Evolutionary conservation across 2,329 filamentous ascomycete genomes (phyloP).

Genomic region (Microcera coccophila): DNA sequence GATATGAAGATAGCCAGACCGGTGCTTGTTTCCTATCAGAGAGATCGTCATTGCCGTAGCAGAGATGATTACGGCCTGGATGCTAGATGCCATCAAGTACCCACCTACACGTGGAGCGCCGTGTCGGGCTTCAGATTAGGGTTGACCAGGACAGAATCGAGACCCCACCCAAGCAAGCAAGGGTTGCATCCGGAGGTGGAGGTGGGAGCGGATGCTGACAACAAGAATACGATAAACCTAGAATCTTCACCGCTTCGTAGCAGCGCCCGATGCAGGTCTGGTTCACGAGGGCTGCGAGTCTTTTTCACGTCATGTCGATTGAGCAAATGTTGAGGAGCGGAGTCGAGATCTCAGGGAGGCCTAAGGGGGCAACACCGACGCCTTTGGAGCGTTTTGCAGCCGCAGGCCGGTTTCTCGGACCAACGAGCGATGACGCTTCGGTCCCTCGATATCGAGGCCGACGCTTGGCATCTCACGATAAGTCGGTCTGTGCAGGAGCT

Average conservation of each 20-base stretch:
- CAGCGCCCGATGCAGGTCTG: neutral
- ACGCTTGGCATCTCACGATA: constrained; percentile 13
- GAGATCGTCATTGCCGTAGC: neutral
- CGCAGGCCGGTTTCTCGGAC: constrained; percentile 11
- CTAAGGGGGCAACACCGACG: neutral
- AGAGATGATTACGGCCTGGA: constrained; percentile 7
- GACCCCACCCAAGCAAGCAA: constrained; percentile 14
- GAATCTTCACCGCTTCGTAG: neutral
- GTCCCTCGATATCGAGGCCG: constrained; percentile 1
- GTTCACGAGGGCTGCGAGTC: neutral
- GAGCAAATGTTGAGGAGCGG: neutral
- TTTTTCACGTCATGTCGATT: neutral
- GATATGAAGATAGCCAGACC: too few species aligned
- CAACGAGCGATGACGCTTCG: constrained; percentile 19
- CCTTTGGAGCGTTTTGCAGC: neutral
- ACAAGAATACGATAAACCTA: neutral
- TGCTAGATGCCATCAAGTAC: constrained; percentile 11
- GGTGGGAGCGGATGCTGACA: neutral
- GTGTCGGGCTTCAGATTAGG: constrained; percentile 8
- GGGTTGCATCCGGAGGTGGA: constrained; percentile 2
- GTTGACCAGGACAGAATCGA: constrained; percentile 8
- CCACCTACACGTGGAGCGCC: constrained; percentile 25
- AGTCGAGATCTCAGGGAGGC: neutral
- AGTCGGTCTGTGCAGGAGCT: constrained; percentile 22
- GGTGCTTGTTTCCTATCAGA: neutral